Base-by-base conservation (phyloP, 2,329 filamentous ascomycete species). In the Westerdykella ornata region DNA sequence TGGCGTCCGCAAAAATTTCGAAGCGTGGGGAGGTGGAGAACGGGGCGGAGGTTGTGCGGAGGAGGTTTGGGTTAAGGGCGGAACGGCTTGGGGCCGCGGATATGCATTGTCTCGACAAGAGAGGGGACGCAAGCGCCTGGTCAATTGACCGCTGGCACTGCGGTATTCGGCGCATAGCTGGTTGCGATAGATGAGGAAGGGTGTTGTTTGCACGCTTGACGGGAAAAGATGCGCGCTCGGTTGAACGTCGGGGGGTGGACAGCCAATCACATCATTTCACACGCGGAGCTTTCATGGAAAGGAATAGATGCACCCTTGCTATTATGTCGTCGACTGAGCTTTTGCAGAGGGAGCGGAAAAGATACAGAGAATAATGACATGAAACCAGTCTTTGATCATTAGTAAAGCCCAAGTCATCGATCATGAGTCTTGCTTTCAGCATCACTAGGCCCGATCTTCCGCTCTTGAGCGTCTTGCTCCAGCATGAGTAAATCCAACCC, bases 81-180 rank as follows among this genome's bases (percentile, higher is more conserved):
- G 42, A 37, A 13, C 36, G 39, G 39, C 48, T 53, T n/a, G 51
- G 44, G 20, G 52, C 44, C 16, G 52, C 46, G 26, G 44, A 39
- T 11, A 46, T 30, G 9, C 49, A 39, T 37, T 49, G 52, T 15
- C 50, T 51, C 29, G 52, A 29, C 3, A 51, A 39, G 12, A 45
- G 44, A 2, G 47, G 46, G 17, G 55, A 41, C 3, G 44, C 18
- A 13, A 49, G n/a, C 17, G 54, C 51, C 34, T 46, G 43, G 37
- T 60, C 59, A 48, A 62, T 58, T 54, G 61, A 55, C 57, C 59
- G 56, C 44, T 54, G 52, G 17, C 59, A 50, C 50, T 56, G 56
- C 45, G 61, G 49, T 65, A 65, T 64, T 55, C 60, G 60, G 45
- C 61, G 62, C 62, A 66, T 65, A 52, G 57, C 30, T 33, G 30